Conservation (phyloP, 306 rosid genomes). For the Begonia masoniana region DNA sequence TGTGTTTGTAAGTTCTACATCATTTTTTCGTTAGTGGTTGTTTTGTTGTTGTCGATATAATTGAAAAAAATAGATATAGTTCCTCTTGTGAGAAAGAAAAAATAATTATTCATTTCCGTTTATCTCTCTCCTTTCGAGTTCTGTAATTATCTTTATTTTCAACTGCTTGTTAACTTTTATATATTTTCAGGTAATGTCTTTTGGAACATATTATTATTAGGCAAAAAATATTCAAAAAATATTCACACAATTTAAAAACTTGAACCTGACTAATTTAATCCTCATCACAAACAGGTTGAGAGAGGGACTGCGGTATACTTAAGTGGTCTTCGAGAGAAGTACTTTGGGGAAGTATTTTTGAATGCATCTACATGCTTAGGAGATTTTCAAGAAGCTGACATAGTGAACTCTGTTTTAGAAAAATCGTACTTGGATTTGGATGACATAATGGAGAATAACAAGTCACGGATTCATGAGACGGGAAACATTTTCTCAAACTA, state of each 20-base stretch:
- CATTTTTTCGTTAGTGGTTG: no score
- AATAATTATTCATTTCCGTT: no score
- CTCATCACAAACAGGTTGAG: slow-evolving; percentile 57
- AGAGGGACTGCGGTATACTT: slow-evolving; percentile 80
- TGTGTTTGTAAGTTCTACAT: no score
- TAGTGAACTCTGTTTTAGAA: slow-evolving; percentile 33
- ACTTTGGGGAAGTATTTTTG: slow-evolving; percentile 77
- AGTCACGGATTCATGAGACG: slow-evolving; percentile 12
- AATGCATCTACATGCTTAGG: slow-evolving; percentile 62
- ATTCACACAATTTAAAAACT: neutral
- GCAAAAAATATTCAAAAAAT: no score
- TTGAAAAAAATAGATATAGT: no score
- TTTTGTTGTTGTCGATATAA: no score
- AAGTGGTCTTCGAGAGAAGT: slow-evolving; percentile 86
- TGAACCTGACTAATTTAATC: slow-evolving; percentile 9
- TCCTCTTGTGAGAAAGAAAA: no score
- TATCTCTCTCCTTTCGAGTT: no score
- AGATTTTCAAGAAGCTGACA: slow-evolving; percentile 34
- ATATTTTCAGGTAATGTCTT: no score
- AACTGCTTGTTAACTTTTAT: no score
- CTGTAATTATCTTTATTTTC: no score
- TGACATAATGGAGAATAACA: slow-evolving; percentile 19
- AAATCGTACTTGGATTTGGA: slow-evolving; percentile 23
- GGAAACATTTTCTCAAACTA: slow-evolving; percentile 24
- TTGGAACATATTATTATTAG: no score